Evolutionary conservation across 768 basidiomycete species (phyloP).

Genomic region (Boletus coccyginus): DNA sequence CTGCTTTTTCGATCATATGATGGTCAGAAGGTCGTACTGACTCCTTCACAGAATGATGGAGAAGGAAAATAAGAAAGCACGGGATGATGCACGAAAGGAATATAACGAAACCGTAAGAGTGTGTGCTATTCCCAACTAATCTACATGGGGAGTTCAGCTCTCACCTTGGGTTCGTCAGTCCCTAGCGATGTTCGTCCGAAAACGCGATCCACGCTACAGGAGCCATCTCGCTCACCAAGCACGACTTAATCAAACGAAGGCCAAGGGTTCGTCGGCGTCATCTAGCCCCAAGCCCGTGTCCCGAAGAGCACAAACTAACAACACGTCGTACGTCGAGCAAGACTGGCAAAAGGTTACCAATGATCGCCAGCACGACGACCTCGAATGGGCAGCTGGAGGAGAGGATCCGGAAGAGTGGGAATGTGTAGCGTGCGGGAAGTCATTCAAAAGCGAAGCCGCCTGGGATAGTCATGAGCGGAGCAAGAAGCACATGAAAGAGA

Average conservation of each 20-base stretch:
- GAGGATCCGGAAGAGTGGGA: conserved; percentile 83
- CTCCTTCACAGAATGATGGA: conserved; percentile 71
- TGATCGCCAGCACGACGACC: conserved; percentile 40
- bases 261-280: conserved; percentile 29
- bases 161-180: conserved; percentile 43
- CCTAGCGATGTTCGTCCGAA: conserved; percentile 71
- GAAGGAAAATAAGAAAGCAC: conserved; percentile 89
- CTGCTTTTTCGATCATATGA: conserved; percentile 9
- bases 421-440: conserved; percentile 92
- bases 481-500: conserved; percentile 88
- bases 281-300: conserved; percentile 22
- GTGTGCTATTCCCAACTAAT: conserved; percentile 24
- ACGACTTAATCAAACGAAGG: conserved; percentile 35
- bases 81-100: conserved; percentile 83
- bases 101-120: conserved; percentile 92
- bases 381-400: conserved; percentile 72
- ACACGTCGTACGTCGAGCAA: conserved; percentile 69
- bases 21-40: background rate
- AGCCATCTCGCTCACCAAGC: conserved; percentile 49
- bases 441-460: conserved; percentile 86
- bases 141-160: background rate
- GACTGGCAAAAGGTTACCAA: conserved; percentile 78
- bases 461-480: conserved; percentile 97
- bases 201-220: conserved; percentile 89
- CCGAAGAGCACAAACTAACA: conserved; percentile 25